phyloP scores from a whole-genome alignment of 768 basidiomycete species.

The Candolleomyces aberdarensis region DNA sequence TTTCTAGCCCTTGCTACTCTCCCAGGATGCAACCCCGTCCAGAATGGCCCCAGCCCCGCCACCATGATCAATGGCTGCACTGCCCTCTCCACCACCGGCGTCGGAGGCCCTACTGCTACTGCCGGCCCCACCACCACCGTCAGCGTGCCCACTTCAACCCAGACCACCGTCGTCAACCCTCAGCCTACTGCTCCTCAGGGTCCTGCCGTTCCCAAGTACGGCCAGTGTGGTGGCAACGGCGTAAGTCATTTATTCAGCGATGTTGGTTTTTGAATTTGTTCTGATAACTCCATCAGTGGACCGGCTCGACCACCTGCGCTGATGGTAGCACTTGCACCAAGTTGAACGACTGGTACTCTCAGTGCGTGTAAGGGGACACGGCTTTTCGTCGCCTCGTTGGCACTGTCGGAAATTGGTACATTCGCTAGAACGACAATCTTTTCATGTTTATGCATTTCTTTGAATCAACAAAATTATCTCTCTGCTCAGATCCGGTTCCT shows the following conservation, averaged over 20 bases:
- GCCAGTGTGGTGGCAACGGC: conserved; percentile 7
- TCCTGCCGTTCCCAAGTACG: conserved; percentile 4
- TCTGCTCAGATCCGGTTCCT: too few species aligned
- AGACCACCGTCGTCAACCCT: conserved; percentile 1
- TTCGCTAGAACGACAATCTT: too few species aligned
- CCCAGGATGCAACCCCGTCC: conserved; percentile 12
- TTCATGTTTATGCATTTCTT: too few species aligned
- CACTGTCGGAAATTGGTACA: too few species aligned
- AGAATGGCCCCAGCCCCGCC: conserved; percentile 7
- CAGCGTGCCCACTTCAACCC: not conserved
- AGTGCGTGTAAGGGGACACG: not conserved
- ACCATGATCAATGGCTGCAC: conserved; percentile 5
- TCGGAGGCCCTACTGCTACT: not conserved
- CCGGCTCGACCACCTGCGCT: conserved; percentile 5
- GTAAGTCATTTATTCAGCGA: not conserved
- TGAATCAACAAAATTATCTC: too few species aligned
- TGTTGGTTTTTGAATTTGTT: too few species aligned
- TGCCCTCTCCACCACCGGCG: conserved; percentile 5
- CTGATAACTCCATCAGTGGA: not conserved
- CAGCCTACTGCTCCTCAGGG: conserved; percentile 2
- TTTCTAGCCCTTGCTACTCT: not conserved
- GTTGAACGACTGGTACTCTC: conserved; percentile 11
- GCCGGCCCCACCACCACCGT: not conserved
- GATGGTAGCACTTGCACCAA: not conserved
- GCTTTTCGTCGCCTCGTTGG: not conserved